phyloP scores from a whole-genome alignment of 495 filamentous ascomycete species.

The Arthonia radiata region DNA sequence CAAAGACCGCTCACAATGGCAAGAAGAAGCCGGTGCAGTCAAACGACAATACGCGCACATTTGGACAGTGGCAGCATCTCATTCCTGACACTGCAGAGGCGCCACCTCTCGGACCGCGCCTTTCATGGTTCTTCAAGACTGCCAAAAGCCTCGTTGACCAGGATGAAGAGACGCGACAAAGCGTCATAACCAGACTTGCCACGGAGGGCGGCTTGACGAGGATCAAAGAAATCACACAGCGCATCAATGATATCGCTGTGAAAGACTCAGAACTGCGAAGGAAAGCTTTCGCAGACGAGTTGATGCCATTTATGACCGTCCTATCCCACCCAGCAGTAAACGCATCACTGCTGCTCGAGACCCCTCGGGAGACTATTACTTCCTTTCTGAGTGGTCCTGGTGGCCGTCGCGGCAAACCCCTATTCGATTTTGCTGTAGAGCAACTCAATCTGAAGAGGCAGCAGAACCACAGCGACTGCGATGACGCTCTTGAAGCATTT shows the following conservation, averaged over 20 bases:
- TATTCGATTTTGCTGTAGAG: constrained; percentile 14
- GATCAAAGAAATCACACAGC: constrained; percentile 13
- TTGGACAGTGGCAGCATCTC: no score
- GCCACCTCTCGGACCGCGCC: constrained; percentile 1
- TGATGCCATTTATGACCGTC: constrained; percentile 25
- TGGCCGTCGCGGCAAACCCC: constrained; percentile 19
- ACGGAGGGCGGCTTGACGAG: constrained; percentile 13
- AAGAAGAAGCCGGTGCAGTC: no score
- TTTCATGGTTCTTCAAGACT: constrained; percentile 11
- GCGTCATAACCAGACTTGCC: constrained; percentile 13
- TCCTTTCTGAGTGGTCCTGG: constrained; percentile 26
- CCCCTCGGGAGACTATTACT: constrained; percentile 28
- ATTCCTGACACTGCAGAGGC: no score
- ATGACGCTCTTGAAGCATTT: constrained; percentile 1
- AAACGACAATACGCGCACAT: no score
- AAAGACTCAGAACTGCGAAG: constrained; percentile 7
- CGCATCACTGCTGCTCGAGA: constrained; percentile 27
- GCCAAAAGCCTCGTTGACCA: constrained; percentile 13
- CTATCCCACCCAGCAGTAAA: constrained; percentile 27
- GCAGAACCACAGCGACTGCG: constrained; percentile 1
- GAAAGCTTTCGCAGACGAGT: constrained; percentile 12
- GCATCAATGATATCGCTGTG: constrained; percentile 7
- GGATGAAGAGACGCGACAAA: constrained; percentile 12
- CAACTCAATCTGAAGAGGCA: constrained; percentile 4
- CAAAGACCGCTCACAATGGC: no score